Conservation (phyloP, 805 yeast genomes). For the Ogataea sp. region DNA sequence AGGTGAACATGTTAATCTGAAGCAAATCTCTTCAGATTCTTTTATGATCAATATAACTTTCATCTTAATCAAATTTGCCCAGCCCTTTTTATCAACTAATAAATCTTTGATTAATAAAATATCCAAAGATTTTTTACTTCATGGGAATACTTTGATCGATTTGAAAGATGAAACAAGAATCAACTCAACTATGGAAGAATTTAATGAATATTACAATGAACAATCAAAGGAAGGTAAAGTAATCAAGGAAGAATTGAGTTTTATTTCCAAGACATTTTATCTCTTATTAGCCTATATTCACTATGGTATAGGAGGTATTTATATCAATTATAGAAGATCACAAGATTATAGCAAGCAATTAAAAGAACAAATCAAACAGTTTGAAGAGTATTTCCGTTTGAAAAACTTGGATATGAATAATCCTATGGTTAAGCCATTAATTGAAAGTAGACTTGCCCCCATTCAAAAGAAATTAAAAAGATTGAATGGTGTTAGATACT, state of each 20-base stretch:
- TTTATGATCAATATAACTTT: conserved; percentile 71
- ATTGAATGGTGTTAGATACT: conserved; percentile 39
- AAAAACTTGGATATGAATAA: conserved; percentile 10
- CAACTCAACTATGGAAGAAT: conserved; percentile 66
- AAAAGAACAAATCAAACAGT: conserved; percentile 44
- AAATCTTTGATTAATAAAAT: conserved; percentile 67
- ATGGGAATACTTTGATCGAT: conserved; percentile 46
- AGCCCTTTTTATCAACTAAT: conserved; percentile 69
- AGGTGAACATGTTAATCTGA: conserved; percentile 72
- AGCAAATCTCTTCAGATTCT: conserved; percentile 65
- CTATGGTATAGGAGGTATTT: conserved; percentile 82
- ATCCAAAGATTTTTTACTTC: conserved; percentile 58
- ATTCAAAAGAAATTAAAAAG: conserved; percentile 26
- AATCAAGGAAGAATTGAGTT: conserved; percentile 42
- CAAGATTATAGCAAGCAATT: conserved; percentile 39
- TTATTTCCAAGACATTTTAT: conserved; percentile 87
- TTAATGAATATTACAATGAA: conserved; percentile 46
- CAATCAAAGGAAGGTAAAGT: conserved; percentile 29
- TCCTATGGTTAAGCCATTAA: conserved; percentile 21
- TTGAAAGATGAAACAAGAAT: conserved; percentile 76
- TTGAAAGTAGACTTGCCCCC: conserved; percentile 20
- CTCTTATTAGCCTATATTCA: conserved; percentile 72
- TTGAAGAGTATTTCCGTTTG: conserved; percentile 23
- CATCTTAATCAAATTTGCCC: conserved; percentile 61
- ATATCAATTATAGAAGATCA: conserved; percentile 47